Percentiles rank a stretch among this genome's conserved stretches.
Evolutionary conservation across 768 basidiomycete species (phyloP).

Genomic region (Pleurotus eryngii): DNA sequence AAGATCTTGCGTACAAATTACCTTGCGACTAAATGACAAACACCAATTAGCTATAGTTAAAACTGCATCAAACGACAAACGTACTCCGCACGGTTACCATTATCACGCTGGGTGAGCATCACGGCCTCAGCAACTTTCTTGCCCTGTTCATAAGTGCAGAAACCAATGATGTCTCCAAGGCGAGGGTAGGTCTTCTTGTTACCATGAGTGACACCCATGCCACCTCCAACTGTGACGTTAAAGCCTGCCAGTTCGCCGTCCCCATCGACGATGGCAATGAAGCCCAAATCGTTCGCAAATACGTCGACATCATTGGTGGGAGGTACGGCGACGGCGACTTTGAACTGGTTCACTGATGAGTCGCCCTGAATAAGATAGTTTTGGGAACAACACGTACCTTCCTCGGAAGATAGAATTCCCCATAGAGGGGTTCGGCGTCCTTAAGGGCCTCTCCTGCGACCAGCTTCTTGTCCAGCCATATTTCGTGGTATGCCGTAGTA

Average conservation of each 20-base stretch:
- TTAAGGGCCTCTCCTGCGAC: slow-evolving; percentile 92
- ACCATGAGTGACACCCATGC: slow-evolving; percentile 99
- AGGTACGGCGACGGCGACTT: slow-evolving; percentile 94
- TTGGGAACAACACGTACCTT: slow-evolving; percentile 52
- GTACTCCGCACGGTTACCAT: slow-evolving; percentile 92
- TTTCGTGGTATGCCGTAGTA: slow-evolving; percentile 96
- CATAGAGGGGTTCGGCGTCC: slow-evolving; percentile 96
- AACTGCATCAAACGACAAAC: slow-evolving; percentile 24
- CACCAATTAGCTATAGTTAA: slow-evolving; percentile 1
- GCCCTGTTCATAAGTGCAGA: slow-evolving; percentile 87
- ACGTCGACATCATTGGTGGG: slow-evolving; percentile 96
- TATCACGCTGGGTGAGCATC: slow-evolving; percentile 91
- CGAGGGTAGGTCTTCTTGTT: slow-evolving; percentile 99
- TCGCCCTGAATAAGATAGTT: background rate
- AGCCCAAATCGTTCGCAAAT: slow-evolving; percentile 93
- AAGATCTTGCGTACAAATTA: slow-evolving; percentile 17
- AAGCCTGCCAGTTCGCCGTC: slow-evolving; percentile 83
- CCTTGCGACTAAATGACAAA: slow-evolving; percentile 48
- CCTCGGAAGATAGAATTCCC: slow-evolving; percentile 93
- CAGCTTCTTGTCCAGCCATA: slow-evolving; percentile 97
- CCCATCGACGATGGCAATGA: slow-evolving; percentile 86
- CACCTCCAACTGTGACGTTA: slow-evolving; percentile 92
- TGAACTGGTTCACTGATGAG: slow-evolving; percentile 60
- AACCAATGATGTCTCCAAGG: slow-evolving; percentile 82
- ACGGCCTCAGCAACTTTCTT: slow-evolving; percentile 86